These are phyloP conservation scores for Colletotrichum euphorbiae DNA, from an alignment of 2,329 filamentous ascomycete species.

Conservation along the genomic window DNA sequence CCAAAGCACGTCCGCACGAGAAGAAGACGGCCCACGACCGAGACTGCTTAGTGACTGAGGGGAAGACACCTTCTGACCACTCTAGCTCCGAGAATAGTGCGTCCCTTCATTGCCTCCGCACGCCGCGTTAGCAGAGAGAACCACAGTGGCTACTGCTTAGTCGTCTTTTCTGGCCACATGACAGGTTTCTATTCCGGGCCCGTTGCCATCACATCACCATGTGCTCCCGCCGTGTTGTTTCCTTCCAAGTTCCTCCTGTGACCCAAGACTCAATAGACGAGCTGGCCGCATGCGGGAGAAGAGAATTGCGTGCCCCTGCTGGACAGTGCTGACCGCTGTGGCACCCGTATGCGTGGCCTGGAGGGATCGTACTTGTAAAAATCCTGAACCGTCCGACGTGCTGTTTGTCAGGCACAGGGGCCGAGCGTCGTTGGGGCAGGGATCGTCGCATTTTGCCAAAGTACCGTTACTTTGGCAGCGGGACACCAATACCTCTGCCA, in stretches of 20 bases:
- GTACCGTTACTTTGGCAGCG: slow-evolving; percentile 28
- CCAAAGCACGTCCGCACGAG: slow-evolving; percentile 6
- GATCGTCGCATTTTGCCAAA: slow-evolving; percentile 6
- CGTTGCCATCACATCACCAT: background rate
- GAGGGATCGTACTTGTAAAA: slow-evolving; percentile 32
- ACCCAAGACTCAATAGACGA: background rate
- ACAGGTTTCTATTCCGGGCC: slow-evolving; percentile 19
- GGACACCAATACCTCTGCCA: slow-evolving; percentile 26
- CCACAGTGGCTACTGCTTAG: background rate
- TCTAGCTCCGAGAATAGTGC: slow-evolving; percentile 17
- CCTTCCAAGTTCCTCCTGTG: no score
- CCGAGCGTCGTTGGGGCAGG: slow-evolving; percentile 17
- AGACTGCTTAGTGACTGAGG: slow-evolving; percentile 17
- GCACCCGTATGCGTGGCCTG: slow-evolving; percentile 32
- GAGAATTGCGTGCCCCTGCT: no score
- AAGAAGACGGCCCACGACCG: slow-evolving; percentile 2
- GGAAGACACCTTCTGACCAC: slow-evolving; percentile 28
- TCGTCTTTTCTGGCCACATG: slow-evolving; percentile 9
- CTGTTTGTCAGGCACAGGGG: slow-evolving; percentile 30
- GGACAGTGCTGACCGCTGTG: background rate
- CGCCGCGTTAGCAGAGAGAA: slow-evolving; percentile 6
- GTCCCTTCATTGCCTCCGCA: slow-evolving; percentile 6
- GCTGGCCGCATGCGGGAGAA: background rate
- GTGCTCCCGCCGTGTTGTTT: no score
- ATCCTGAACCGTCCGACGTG: slow-evolving; percentile 17